These are phyloP conservation scores for Fusarium buharicum DNA, from an alignment of 2,329 filamentous ascomycete species.

Conservation along the genomic window DNA sequence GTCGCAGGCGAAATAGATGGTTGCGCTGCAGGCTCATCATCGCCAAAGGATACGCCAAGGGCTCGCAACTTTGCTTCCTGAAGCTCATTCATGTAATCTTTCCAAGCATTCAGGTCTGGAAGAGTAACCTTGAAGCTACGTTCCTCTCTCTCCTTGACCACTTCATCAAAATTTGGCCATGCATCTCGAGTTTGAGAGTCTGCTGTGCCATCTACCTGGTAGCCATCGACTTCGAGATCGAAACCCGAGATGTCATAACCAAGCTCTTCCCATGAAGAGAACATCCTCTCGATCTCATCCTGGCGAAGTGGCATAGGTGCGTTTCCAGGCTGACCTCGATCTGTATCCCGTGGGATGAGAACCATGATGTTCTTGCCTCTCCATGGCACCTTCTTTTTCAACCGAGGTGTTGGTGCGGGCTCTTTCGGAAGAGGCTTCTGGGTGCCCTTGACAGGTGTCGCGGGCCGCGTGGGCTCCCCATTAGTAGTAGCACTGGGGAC, in stretches of 20 bases:
- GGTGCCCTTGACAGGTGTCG: conserved; percentile 50
- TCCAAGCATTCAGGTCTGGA: conserved; percentile 76
- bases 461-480: conserved; percentile 46
- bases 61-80: conserved; percentile 93
- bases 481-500: conserved; percentile 42
- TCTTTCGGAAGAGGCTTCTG: conserved; percentile 54
- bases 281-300: conserved; percentile 68
- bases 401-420: conserved; percentile 60
- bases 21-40: conserved; percentile 72
- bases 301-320: conserved; percentile 64
- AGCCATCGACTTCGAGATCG: conserved; percentile 65
- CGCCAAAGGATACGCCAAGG: conserved; percentile 83
- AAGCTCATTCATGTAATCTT: conserved; percentile 82
- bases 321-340: conserved; percentile 67
- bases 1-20: conserved; percentile 74
- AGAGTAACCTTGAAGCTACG: conserved; percentile 71
- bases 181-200: conserved; percentile 72
- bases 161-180: conserved; percentile 72
- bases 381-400: conserved; percentile 79
- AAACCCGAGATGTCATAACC: conserved; percentile 78
- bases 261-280: conserved; percentile 72
- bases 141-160: conserved; percentile 64
- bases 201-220: conserved; percentile 51
- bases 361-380: conserved; percentile 80
- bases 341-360: conserved; percentile 73